Base-by-base conservation (phyloP, 352 stramenopile genomes). In the Phytophthora pistaciae region DNA sequence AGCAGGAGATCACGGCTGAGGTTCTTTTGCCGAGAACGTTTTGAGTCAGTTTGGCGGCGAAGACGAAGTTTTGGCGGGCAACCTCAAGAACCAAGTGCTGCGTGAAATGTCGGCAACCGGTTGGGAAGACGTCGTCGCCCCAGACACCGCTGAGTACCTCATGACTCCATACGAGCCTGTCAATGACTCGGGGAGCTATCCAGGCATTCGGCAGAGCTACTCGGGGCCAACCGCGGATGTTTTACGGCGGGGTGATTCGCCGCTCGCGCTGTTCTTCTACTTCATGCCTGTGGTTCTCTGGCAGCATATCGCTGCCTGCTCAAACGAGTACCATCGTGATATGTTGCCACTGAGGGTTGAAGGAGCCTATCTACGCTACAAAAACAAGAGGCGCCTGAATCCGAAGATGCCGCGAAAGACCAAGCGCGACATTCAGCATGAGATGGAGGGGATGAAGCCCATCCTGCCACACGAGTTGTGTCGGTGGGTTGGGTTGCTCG, bases 281-380 rank as follows among this genome's bases (percentile, higher is more conserved):
- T 77, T 70, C 25, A 29, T 73, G 23, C 60, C 64, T 9, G 64
- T 72, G 11, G 58, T 66, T 2, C 21, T 77, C n/a, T 77, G 64
- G 64, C 53, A 68, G 40, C 56, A 77, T 23, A 73, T 77, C 25
- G 59, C 60, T 16, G 50, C 16, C 0, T 64, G 49, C 6, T 68
- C 70, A 8, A 73, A 69, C 20, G n/a, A 66, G 40, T 73, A 77
- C 31, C 64, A 60, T 21, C 61, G 62, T 18, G 55, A 74, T 1
- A 66, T 58, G 48, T 31, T 73, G 2, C 59, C 46, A 5, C 10
- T 66, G 6, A 48, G 69, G 0, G 16, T 58, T 0, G 57, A 56
- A 13, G 49, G 29, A n/a, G 44, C 36, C 36, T 18, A 18, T 18
- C 36, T 42, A 42, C 0, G 36, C 36, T 42, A 42, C 36, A 42